Percentiles rank a stretch among this genome's conserved stretches.
Evolutionary conservation across 371 early-diverging fungal genomes (phyloP).

Genomic region (Mortierella sp.): DNA sequence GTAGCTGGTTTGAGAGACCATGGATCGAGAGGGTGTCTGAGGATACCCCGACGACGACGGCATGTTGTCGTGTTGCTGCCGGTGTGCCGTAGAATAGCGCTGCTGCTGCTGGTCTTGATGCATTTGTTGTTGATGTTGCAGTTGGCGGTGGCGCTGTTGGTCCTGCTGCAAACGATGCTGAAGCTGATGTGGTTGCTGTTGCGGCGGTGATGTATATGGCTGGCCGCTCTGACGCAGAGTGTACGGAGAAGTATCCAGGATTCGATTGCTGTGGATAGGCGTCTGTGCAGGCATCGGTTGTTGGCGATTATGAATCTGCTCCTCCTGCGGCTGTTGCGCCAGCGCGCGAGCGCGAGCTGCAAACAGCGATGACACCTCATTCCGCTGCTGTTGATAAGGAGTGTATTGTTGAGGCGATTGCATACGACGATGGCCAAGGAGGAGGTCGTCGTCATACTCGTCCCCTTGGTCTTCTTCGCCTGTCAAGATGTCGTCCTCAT

Average conservation of each 20-base stretch:
- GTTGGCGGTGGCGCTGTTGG: not conserved
- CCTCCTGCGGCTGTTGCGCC: not conserved
- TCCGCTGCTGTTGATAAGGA: not conserved
- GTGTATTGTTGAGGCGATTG: constrained; percentile 9
- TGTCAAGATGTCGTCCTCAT: constrained; percentile 32
- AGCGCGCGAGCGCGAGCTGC: not conserved
- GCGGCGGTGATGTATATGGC: not conserved
- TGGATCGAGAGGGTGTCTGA: constrained; percentile 16
- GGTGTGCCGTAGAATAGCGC: not conserved
- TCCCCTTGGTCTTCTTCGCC: constrained; percentile 26
- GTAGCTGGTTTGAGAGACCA: not conserved
- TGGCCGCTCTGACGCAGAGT: not conserved
- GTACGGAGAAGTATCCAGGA: not conserved
- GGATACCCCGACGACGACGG: constrained; percentile 21
- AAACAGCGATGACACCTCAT: not conserved
- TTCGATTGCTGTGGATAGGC: not conserved
- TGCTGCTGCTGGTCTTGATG: constrained; percentile 17
- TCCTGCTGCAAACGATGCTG: not conserved
- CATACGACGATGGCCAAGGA: constrained; percentile 7
- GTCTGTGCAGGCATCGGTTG: not conserved
- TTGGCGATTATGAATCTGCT: constrained; percentile 1
- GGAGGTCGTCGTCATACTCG: constrained; percentile 11
- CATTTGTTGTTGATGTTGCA: not conserved
- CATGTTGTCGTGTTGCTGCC: not conserved
- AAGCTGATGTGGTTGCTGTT: not conserved